phyloP scores from a whole-genome alignment of 441 rosid species.

The Geranium incanum region DNA sequence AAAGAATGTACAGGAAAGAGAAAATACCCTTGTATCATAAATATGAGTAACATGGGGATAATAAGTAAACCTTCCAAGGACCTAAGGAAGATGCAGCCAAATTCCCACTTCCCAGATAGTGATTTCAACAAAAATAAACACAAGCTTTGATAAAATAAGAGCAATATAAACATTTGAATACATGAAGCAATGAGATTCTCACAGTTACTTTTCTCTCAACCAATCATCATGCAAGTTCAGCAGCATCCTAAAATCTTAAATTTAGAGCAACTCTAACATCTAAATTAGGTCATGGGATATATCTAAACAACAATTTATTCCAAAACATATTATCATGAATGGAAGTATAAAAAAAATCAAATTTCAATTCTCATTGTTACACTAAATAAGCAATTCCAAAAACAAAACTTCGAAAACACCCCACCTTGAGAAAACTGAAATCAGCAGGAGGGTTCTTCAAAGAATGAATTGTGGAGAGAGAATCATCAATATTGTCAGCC shows the following conservation, averaged over 20 bases:
- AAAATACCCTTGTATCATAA: too few relatives aligned
- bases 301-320: too few relatives aligned
- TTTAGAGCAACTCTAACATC: too few relatives aligned
- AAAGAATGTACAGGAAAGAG: background rate
- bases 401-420: slow-evolving; percentile 19
- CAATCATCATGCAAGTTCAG: too few relatives aligned
- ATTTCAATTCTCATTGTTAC: too few relatives aligned
- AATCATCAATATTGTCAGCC: slow-evolving; percentile 52
- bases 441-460: slow-evolving; percentile 38
- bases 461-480: slow-evolving; percentile 51
- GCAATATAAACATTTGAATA: background rate
- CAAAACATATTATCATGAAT: too few relatives aligned
- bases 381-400: background rate
- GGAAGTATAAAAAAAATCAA: too few relatives aligned
- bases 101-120: background rate
- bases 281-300: too few relatives aligned
- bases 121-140: background rate
- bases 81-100: background rate
- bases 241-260: too few relatives aligned
- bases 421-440: slow-evolving; percentile 40
- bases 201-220: too few relatives aligned
- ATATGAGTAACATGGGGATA: background rate
- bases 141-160: background rate
- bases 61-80: background rate
- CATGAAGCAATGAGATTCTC: background rate